phyloP scores from a whole-genome alignment of 768 basidiomycete species.

The Albatrellus ellisii region DNA sequence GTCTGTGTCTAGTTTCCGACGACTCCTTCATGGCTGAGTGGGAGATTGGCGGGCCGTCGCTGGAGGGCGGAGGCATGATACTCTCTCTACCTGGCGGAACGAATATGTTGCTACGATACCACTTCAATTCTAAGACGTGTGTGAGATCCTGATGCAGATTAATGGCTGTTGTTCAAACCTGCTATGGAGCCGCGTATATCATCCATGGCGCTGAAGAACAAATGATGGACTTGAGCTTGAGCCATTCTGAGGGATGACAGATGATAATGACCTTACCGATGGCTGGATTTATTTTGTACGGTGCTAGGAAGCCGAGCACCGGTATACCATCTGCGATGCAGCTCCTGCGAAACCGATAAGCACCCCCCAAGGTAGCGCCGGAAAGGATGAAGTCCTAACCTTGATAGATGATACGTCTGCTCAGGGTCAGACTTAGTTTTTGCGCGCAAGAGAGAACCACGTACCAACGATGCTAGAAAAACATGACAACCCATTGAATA shows the following conservation, averaged over 20 bases:
- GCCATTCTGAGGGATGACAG: not conserved
- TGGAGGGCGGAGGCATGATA: not conserved
- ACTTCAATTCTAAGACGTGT: slow-evolving; percentile 46
- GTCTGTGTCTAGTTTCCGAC: no score
- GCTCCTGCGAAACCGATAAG: slow-evolving; percentile 34
- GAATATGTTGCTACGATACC: slow-evolving; percentile 72
- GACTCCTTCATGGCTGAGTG: no score
- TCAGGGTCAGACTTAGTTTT: not conserved
- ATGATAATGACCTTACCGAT: slow-evolving; percentile 37
- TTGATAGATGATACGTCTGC: slow-evolving; percentile 79
- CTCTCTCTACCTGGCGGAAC: slow-evolving; percentile 20
- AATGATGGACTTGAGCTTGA: not conserved
- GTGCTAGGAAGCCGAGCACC: slow-evolving; percentile 14
- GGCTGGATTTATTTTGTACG: slow-evolving; percentile 30
- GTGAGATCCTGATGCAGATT: not conserved
- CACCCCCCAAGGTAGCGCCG: not conserved
- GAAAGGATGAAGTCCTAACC: slow-evolving; percentile 21
- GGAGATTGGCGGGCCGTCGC: not conserved
- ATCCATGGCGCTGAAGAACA: slow-evolving; percentile 52
- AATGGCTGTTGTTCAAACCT: slow-evolving; percentile 29
- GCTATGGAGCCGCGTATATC: slow-evolving; percentile 69
- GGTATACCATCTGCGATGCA: slow-evolving; percentile 64
- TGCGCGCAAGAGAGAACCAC: slow-evolving; percentile 16
- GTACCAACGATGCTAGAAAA: slow-evolving; percentile 51
- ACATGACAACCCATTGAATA: not conserved